Evolutionary conservation across 768 basidiomycete genomes (phyloP).

Genomic region (Porphyrellus cyaneotinctus): DNA sequence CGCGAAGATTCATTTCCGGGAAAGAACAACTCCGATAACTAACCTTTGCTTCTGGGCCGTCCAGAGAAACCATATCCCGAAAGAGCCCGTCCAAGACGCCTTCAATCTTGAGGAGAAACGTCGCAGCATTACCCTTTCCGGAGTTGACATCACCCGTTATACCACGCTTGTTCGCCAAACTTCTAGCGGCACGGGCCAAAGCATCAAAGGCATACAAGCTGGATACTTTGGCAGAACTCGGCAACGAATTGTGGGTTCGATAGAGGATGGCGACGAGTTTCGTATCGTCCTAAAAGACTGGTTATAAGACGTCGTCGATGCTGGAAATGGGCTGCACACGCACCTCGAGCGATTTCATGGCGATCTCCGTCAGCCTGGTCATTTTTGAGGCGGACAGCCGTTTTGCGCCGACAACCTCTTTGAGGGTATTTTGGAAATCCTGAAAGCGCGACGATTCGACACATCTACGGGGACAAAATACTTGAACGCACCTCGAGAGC

Average conservation of each 20-base stretch:
- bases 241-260: slow-evolving; percentile 80
- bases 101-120: slow-evolving; percentile 86
- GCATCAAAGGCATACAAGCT: slow-evolving; percentile 95
- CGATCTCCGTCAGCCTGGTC: slow-evolving; percentile 66
- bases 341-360: slow-evolving; percentile 76
- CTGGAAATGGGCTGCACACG: slow-evolving; percentile 21
- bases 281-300: slow-evolving; percentile 64
- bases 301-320: not conserved
- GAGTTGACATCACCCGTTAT: slow-evolving; percentile 53
- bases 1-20: not conserved
- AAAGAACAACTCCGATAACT: slow-evolving; percentile 38
- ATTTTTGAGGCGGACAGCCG: slow-evolving; percentile 87
- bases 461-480: not conserved
- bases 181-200: slow-evolving; percentile 77
- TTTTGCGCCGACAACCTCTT: slow-evolving; percentile 78
- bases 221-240: slow-evolving; percentile 65
- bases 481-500: slow-evolving; percentile 36
- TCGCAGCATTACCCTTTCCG: slow-evolving; percentile 65
- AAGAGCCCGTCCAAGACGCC: slow-evolving; percentile 87
- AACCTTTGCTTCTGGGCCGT: slow-evolving; percentile 78
- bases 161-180: slow-evolving; percentile 60
- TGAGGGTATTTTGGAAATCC: slow-evolving; percentile 79
- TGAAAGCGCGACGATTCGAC: slow-evolving; percentile 30
- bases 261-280: slow-evolving; percentile 86
- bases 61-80: slow-evolving; percentile 71